Base-by-base conservation (phyloP, 2,329 filamentous ascomycete species). In the Sporothrix pseudoabietina region DNA sequence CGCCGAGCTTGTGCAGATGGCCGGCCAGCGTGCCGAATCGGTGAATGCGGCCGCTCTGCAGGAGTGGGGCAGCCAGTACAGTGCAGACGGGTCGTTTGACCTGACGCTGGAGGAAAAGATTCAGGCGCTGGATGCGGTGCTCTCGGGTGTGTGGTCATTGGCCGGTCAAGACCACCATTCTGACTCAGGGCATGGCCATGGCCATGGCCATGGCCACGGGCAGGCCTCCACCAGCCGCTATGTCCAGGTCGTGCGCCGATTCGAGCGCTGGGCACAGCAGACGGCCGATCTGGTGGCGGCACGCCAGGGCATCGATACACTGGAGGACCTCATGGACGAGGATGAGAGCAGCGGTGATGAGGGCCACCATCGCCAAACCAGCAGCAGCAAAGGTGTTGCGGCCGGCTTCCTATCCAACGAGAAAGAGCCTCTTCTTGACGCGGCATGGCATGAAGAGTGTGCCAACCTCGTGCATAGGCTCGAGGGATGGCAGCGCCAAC, bases 391-490 rank as follows among this genome's bases (percentile, higher is more conserved):
- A 14, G 9, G 41, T 1, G 68, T 19, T n/a, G n/a, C 32, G 3
- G 47, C 19, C 74, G 76, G 41, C 5, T 74, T 83, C 0, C 77
- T 83, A 16, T 78, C 78, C 14, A 79, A 79, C 14, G 79, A 80
- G 39, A 79, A 80, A 7, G 77, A 71, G n/a, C 80, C 82, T 1
- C 77, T 86, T 8, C 80, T 92, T 19, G 87, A 90, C 73, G 79
- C 80, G 1, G 78, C 81, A 0, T 92, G 90, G 90, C 86, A 85
- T 77, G 87, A 87, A 35, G 89, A 91, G 72, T 87, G 86, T 75
- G 82, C 82, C 0, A 83, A 82, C 3, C 79, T 91, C 39, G 80
- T 81, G 5, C 83, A 88, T 47, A 85, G 86, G 75, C 81, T 92
- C n/a, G 85, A 88, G 26, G 83, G 30, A 4, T 72, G 61, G 76